Evolutionary conservation across 352 stramenopile genomes (phyloP), one percentile per base, ranked within the genome.

Genomic region (Globisporangium nunn): DNA sequence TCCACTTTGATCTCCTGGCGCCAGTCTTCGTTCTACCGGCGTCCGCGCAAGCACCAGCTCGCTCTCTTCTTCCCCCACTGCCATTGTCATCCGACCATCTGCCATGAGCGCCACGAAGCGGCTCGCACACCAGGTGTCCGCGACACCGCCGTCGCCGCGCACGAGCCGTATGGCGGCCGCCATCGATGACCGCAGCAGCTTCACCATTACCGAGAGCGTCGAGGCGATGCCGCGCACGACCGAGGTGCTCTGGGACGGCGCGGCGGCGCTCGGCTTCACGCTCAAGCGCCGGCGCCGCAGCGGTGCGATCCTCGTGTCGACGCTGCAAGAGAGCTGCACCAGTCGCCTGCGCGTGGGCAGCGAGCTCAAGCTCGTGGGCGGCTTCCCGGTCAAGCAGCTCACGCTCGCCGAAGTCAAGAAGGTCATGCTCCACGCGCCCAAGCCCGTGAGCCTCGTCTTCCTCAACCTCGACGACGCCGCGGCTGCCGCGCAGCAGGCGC

Each of bases 381-480:
- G 81, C 18, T 89, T 91, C 61, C 79, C 81, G 2, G 76, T 91
- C 14, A 70, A 78, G 62, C 75, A 80, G 17, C 68, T 91, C 44
- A 89, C 76, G 46, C 68, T 88, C 8, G 57, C 66, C 40, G 81
- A 87, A 53, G 75, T 91, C 17, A 91, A 91, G 66, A 87, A 88
- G 60, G 69, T 91, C 49, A 88, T 91, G 76, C 67, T 88, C 15
- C 55, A 71, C 56, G 79, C 79, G 4, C 77, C 78, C 31, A 88
- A 89, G 59, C 81, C 81, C 35, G 76, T 91, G 64, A 88, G 78
- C 49, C 74, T 91, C 50, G 78, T 91, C 52, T 91, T 91, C 60
- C 54, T 88, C n/a, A 85, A 85, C 61, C 61, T 68, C 39, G 73
- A 81, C 40, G 66, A 80, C 30, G 58, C 23, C 0, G 33, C 48